Evolutionary conservation across 2,329 filamentous ascomycete species (phyloP).

Genomic region (Fusarium mundagurra): DNA sequence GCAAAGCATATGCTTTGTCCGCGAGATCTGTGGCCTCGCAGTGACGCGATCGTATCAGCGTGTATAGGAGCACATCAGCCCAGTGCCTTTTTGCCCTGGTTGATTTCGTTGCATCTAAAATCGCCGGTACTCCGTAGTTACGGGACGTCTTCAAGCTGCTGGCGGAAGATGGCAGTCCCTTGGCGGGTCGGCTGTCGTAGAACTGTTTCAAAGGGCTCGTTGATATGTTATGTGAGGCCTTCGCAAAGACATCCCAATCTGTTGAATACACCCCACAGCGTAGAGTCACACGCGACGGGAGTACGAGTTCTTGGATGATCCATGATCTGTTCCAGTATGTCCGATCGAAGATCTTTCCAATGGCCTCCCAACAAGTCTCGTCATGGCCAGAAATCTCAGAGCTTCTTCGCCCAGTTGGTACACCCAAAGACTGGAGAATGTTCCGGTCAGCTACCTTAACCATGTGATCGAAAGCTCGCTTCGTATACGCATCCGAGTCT

Average conservation of each 20-base stretch:
- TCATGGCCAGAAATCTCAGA: neutral
- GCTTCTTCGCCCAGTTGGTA: neutral
- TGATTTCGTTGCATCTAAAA: neutral
- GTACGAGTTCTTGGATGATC: neutral
- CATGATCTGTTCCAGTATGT: neutral
- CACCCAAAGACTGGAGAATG: neutral
- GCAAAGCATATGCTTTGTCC: neutral
- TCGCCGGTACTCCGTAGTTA: neutral
- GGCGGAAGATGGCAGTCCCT: rapidly evolving
- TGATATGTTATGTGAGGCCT: neutral
- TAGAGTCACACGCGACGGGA: neutral
- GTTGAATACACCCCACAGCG: neutral
- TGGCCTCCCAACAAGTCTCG: neutral
- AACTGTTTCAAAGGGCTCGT: neutral
- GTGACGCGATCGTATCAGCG: neutral
- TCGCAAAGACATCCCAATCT: neutral
- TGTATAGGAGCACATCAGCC: neutral
- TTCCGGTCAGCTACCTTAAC: neutral
- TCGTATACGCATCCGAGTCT: neutral
- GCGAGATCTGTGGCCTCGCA: neutral
- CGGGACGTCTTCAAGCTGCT: neutral
- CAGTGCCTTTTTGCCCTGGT: neutral
- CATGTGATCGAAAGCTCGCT: neutral
- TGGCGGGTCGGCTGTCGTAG: neutral
- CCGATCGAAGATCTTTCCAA: neutral